Percentiles rank a stretch among this genome's conserved stretches.
phyloP scores from a whole-genome alignment of 2,329 filamentous ascomycete genomes.

The Pseudogymnoascus sp. region DNA sequence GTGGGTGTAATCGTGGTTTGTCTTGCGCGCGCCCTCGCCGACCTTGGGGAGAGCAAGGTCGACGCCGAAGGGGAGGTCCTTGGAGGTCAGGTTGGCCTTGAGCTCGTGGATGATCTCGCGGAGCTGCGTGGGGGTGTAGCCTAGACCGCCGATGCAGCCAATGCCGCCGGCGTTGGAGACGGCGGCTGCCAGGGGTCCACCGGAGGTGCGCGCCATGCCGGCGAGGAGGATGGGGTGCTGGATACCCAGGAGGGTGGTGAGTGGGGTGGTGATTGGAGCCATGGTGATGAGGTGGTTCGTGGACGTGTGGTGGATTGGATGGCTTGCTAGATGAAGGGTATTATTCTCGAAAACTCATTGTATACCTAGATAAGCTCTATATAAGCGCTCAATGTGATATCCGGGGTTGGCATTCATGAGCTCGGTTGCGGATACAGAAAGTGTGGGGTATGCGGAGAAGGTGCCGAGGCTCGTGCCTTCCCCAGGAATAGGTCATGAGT shows the following conservation, averaged over 20 bases:
- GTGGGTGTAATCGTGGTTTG: constrained; percentile 92
- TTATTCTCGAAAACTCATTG: neutral
- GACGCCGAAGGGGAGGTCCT: constrained; percentile 75
- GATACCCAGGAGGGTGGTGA: constrained; percentile 73
- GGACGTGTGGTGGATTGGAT: neutral
- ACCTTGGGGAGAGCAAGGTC: constrained; percentile 88
- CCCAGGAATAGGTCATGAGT: constrained; percentile 25
- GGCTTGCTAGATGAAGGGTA: neutral
- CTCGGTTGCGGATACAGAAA: constrained; percentile 11
- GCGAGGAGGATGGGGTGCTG: constrained; percentile 84
- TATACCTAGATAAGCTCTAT: neutral
- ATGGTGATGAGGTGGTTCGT: neutral
- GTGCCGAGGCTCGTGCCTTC: constrained; percentile 2
- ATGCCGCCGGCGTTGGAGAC: constrained; percentile 73
- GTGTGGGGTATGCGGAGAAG: constrained; percentile 10
- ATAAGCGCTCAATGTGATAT: neutral
- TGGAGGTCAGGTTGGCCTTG: constrained; percentile 61
- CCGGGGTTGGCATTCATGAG: constrained; percentile 4
- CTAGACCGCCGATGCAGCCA: constrained; percentile 64
- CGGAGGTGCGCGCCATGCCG: constrained; percentile 84
- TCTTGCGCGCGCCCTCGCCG: constrained; percentile 74
- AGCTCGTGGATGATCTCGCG: constrained; percentile 78
- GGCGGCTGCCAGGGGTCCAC: constrained; percentile 70
- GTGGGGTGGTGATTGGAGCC: constrained; percentile 61
- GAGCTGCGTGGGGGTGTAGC: constrained; percentile 66